phyloP scores from a whole-genome alignment of 345 rosid species.

The Eucalyptus erythrocorys region DNA sequence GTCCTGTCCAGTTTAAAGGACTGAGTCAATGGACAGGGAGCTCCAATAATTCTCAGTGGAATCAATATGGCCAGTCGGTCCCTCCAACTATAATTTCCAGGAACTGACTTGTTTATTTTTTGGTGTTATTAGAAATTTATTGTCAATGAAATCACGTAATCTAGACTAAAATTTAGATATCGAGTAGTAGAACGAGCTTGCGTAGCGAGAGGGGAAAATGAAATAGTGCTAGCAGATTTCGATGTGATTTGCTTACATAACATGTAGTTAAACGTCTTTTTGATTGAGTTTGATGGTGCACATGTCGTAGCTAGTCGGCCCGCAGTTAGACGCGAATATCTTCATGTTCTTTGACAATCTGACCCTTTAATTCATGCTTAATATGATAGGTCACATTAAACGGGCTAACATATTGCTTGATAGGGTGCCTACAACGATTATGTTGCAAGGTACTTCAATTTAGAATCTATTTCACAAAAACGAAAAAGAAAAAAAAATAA shows the following conservation, averaged over 20 bases:
- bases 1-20: not conserved
- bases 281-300: too few relatives aligned
- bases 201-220: not conserved
- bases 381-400: not conserved
- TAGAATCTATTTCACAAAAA: not conserved
- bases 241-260: not conserved
- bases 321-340: too few relatives aligned
- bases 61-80: not conserved
- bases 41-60: not conserved
- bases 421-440: not conserved
- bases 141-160: not conserved
- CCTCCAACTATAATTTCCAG: not conserved
- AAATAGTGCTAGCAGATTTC: fast-evolving
- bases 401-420: not conserved
- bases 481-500: too few relatives aligned
- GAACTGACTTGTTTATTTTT: not conserved
- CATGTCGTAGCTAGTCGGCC: too few relatives aligned
- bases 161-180: not conserved
- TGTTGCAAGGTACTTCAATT: not conserved
- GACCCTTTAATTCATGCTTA: not conserved
- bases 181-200: not conserved
- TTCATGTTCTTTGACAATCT: not conserved
- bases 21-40: not conserved
- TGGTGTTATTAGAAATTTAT: not conserved
- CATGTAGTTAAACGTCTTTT: too few relatives aligned